Evolutionary conservation across 2,329 filamentous ascomycete genomes (phyloP).

Genomic region (Tolypocladium inflatum): DNA sequence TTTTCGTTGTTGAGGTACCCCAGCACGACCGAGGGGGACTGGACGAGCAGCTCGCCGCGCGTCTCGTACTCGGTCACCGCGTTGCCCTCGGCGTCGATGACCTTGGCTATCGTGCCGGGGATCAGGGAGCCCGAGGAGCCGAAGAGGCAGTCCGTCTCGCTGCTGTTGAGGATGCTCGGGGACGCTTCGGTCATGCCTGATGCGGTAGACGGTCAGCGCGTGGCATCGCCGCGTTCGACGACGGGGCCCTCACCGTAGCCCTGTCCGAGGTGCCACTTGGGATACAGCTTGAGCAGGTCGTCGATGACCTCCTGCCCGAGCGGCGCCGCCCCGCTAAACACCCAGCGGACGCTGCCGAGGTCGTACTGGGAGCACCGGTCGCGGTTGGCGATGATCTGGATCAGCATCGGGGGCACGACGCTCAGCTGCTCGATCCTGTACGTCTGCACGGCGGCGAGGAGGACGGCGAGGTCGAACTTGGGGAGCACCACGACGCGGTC

Average conservation of each 20-base stretch:
- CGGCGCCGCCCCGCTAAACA: slow-evolving; percentile 69
- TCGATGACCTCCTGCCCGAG: slow-evolving; percentile 59
- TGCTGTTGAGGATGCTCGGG: slow-evolving; percentile 54
- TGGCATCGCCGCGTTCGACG: rapidly evolving
- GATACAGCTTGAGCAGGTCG: slow-evolving; percentile 51
- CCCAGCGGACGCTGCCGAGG: slow-evolving; percentile 51
- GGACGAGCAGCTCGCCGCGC: slow-evolving; percentile 73
- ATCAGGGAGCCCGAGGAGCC: slow-evolving; percentile 62
- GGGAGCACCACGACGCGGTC: slow-evolving; percentile 64
- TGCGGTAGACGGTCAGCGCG: neutral
- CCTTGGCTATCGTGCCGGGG: slow-evolving; percentile 51
- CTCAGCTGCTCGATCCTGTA: slow-evolving; percentile 60
- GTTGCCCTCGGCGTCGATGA: slow-evolving; percentile 56
- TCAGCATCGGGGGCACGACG: slow-evolving; percentile 71
- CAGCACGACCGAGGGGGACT: slow-evolving; percentile 65
- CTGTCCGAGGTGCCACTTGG: slow-evolving; percentile 57
- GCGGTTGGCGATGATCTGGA: slow-evolving; percentile 58
- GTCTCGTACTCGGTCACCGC: slow-evolving; percentile 61
- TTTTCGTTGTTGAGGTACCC: slow-evolving; percentile 84
- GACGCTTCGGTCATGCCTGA: slow-evolving; percentile 65
- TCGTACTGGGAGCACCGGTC: slow-evolving; percentile 54
- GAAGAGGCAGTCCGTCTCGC: slow-evolving; percentile 50
- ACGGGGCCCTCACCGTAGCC: slow-evolving; percentile 51
- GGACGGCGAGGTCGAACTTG: slow-evolving; percentile 64
- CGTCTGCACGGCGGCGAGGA: slow-evolving; percentile 53